Base-by-base conservation (phyloP, 129 eudicot species). In the Helianthus tuberosus region DNA sequence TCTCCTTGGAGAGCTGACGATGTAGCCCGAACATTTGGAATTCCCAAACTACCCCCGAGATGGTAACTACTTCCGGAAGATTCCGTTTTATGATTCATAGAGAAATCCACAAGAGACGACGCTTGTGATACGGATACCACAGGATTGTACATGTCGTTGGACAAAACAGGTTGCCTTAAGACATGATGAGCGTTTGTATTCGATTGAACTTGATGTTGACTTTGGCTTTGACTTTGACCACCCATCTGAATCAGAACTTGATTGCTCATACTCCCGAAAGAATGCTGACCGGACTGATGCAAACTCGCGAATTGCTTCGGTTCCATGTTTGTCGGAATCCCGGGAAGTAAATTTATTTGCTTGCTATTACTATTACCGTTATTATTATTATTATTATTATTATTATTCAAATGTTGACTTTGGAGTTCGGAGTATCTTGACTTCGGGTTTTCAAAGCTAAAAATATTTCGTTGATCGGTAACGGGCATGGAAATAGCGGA, bases 321-420 rank as follows among this genome's bases (percentile, higher is more conserved):
- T 51, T 88, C 97, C 96, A 93, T 93, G 72, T 83, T 93, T 62
- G 97, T 90, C 0, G 99, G 97, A 74, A 94, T 88, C 10, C 99
- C 97, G 48, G 93, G 95, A 14, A 95, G 99, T 73, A 91, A 84
- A 76, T 84, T 85, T 61, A 84, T 80, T 59, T 89, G 96, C 82
- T 85, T 95, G 64, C 62, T 47, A 49, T 27, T 58, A 54, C 29
- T 72, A 74, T 16, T 61, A 13, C 4, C 32, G 4, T 5, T 61
- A 61, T 6, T 61, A 32, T 36, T 82, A 58, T 63, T 75, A 66
- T 53, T 82, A n/a, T 5, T 61, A 61, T 6, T 61, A 32, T 36
- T 82, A 58, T 63, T 75, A 66, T 53, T 82, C 66, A 83, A 49
- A 60, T 82, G 89, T 72, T 81, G 96, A 36, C 79, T 82, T 58